Evolutionary conservation across 2,329 filamentous ascomycete genomes (phyloP), one percentile per base, ranked within the genome.

Genomic region (Pseudogymnoascus sp.): DNA sequence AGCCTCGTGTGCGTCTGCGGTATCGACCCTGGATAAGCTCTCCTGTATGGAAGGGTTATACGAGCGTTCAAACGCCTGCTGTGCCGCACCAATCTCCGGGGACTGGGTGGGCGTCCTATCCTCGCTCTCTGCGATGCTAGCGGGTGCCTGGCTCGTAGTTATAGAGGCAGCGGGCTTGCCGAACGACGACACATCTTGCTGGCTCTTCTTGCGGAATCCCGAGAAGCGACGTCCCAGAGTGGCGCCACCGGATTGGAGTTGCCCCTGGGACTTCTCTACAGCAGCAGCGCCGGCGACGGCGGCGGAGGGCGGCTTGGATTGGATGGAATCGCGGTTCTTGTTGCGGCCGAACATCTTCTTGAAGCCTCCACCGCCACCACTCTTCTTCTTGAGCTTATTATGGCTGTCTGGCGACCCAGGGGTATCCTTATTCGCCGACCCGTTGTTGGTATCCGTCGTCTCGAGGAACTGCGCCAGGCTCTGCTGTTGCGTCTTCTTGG

Each of bases 331-430:
- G 65, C 82, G 78, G 70, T 86, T 86, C 76, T 85, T 88, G 68
- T 78, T 80, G 68, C 85, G 82, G 57, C 81, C 80, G 70, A 90
- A 89, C 44, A 90, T 78, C 74, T 87, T 88, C 66, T 82, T 83
- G 68, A 90, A 80, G 15, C 85, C 83, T 33, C 78, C 78, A 42
- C 60, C 78, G 40, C 60, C 63, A 10, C 65, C 63, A 21, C 66
- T 62, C 61, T 78, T 79, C 71, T 85, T 86, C 65, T 84, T 82
- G 15, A 84, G 77, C 73, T 83, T 85, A 73, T 82, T 82, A 13
- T 73, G 71, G 65, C 76, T 80, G 21, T 53, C 62, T 2, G 42
- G 38, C 17, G 38, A 59, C 23, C 61, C 42, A 2, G 61, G 53
- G 53, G 11, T 60, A 3, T 19, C 28, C 15, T 33, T 31, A 3